phyloP scores from a whole-genome alignment of 2,329 filamentous ascomycete species.

The Cladophialophora exuberans region DNA sequence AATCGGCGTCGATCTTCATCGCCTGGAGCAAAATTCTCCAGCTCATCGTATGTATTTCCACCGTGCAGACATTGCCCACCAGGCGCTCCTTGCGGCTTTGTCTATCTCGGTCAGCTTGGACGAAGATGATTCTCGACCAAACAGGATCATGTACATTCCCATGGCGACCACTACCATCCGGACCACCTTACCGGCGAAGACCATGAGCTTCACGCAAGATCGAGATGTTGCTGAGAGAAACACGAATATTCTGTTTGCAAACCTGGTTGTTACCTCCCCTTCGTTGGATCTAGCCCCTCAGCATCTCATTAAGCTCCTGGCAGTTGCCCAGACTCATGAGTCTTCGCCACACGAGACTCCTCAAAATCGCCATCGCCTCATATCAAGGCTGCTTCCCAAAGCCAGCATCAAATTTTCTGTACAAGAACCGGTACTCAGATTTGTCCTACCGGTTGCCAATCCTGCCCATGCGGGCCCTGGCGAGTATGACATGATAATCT shows the following conservation, averaged over 20 bases:
- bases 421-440: conserved; percentile 91
- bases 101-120: conserved; percentile 91
- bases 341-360: conserved; percentile 48
- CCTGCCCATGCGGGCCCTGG: conserved; percentile 61
- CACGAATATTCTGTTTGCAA: conserved; percentile 93
- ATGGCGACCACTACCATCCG: conserved; percentile 97
- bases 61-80: conserved; percentile 87
- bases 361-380: conserved; percentile 63
- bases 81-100: conserved; percentile 87
- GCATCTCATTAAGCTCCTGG: conserved; percentile 82
- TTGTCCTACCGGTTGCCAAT: conserved; percentile 77
- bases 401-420: conserved; percentile 93
- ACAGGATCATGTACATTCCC: conserved; percentile 87
- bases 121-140: conserved; percentile 81
- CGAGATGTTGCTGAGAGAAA: conserved; percentile 79
- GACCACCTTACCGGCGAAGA: conserved; percentile 93
- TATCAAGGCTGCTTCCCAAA: conserved; percentile 91
- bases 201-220: conserved; percentile 75
- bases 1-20: conserved; percentile 87
- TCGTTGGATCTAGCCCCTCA: conserved; percentile 91
- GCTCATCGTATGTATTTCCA: conserved; percentile 99
- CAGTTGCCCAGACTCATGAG: conserved; percentile 64
- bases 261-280: conserved; percentile 93
- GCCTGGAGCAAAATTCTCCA: conserved; percentile 87
- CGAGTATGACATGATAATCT: conserved; percentile 94